Evolutionary conservation across 331 rosid species (phyloP), one percentile per base, ranked within the genome.

Genomic region (Arachis monticola): DNA sequence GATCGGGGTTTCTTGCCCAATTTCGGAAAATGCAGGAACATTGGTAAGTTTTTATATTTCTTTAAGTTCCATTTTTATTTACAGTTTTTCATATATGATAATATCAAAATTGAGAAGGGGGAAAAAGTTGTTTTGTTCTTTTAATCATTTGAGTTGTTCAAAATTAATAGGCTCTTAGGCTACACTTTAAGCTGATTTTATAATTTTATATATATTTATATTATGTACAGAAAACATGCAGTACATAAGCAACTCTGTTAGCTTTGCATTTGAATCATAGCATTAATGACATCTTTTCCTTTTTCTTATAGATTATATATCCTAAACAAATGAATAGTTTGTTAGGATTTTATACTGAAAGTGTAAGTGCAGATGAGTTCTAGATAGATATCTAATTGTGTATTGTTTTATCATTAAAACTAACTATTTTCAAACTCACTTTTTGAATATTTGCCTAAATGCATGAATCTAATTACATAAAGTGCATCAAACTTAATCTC

Each of bases 1-100:
- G 92, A 86, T 46, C 82, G 87, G 77, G 97, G 97, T 6, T 92
- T 94, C 83, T 76, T 94, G 79, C 92, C 96, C 74, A 90, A 69
- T 80, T 94, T 94, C 46, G 97, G 96, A 9, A 94, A 87, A 79
- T 94, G 91, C 90, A 86, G 97, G 81, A 91, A 86, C 61, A 87
- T 94, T 68, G 97, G 99, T 94, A 79, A 80, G 77, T 58, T 46
- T 30, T 5, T 0, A 38, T 65, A 8, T n/a, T 9, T 70, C 6
- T 61, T 0, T 9, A 57, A 22, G 38, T 32, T 30, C 3, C 0
- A 31, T 62, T 5, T 0, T 30, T 65, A 7, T n/a, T 9, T 67
- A 3, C 1, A 13, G 12, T 38, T 60, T 60, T 1, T 0, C 3
- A 41, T 22, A 10, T 0, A 17, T 17, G 22, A 51, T 1, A 10